phyloP scores from a whole-genome alignment of 1,284 basidiomycete species.

The Chalciporus sp. region DNA sequence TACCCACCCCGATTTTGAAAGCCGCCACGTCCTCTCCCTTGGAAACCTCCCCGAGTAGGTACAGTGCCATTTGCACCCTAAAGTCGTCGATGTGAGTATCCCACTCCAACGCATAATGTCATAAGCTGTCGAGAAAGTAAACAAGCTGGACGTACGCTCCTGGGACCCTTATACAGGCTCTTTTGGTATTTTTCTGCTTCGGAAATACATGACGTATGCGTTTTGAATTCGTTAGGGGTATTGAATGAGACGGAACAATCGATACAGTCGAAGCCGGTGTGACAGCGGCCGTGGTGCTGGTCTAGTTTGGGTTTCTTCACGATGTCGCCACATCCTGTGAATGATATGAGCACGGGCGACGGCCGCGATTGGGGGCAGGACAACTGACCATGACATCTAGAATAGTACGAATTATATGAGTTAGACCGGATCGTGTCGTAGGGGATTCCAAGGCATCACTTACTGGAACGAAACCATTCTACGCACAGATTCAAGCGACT shows the following conservation, averaged over 20 bases:
- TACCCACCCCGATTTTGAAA: conserved; percentile 24
- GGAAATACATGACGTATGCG: conserved; percentile 81
- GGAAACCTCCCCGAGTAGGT: conserved; percentile 22
- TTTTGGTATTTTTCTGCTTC: conserved; percentile 95
- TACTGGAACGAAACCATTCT: conserved; percentile 38
- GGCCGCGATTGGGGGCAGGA: background rate
- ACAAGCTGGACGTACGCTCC: conserved; percentile 20
- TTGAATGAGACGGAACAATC: conserved; percentile 85
- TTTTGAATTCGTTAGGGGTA: conserved; percentile 75
- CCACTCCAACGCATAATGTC: background rate
- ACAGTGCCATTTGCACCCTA: conserved; percentile 17
- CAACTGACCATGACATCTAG: conserved; percentile 25
- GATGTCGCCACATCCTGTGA: conserved; percentile 75
- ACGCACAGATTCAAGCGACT: background rate
- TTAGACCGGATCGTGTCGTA: background rate
- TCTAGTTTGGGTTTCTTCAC: conserved; percentile 92
- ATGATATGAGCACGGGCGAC: background rate
- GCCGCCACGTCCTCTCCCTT: conserved; percentile 34
- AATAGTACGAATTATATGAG: background rate
- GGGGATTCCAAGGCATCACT: conserved; percentile 7
- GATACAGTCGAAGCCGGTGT: conserved; percentile 81
- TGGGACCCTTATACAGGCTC: conserved; percentile 55
- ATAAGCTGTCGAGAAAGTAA: too few species aligned
- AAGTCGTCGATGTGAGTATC: conserved; percentile 9
- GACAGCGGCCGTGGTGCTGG: conserved; percentile 61